These are phyloP conservation scores for Nyssa sinensis DNA, from an alignment of 148 eudicot genomes.

Conservation along the genomic window DNA sequence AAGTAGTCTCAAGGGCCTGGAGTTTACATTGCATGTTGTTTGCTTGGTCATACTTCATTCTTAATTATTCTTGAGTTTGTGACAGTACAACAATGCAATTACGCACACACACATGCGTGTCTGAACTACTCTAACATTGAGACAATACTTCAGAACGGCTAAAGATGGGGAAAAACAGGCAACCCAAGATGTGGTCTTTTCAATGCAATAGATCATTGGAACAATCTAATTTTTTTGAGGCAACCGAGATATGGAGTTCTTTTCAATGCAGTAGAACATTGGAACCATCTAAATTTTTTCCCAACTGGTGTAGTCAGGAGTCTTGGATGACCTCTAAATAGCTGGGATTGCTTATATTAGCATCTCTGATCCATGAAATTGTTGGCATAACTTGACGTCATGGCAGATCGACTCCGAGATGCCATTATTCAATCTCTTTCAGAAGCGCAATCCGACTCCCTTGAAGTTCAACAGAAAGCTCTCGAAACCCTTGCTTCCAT, in stretches of 20 bases:
- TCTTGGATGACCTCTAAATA: not conserved
- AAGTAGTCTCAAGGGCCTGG: too few species aligned
- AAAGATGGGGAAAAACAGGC: not conserved
- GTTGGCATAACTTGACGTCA: too few species aligned
- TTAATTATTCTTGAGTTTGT: too few species aligned
- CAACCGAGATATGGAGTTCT: not conserved
- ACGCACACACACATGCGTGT: too few species aligned
- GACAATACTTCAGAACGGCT: too few species aligned
- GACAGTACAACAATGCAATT: too few species aligned
- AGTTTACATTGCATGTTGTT: too few species aligned
- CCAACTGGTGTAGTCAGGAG: not conserved
- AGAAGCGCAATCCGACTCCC: constrained; percentile 21
- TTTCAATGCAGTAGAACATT: constrained; percentile 20
- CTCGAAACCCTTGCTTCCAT: constrained; percentile 32
- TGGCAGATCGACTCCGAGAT: constrained; percentile 25
- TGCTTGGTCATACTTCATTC: too few species aligned
- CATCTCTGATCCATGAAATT: too few species aligned
- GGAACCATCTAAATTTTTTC: constrained; percentile 21
- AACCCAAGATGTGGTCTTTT: not conserved
- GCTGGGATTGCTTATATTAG: too few species aligned
- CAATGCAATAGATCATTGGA: constrained; percentile 23
- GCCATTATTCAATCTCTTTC: constrained; percentile 31
- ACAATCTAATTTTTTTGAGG: too few species aligned
- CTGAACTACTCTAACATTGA: not conserved
- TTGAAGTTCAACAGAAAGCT: constrained; percentile 25